These are phyloP conservation scores for Coprinellus aureogranulatus DNA, from an alignment of 768 basidiomycete species.

Conservation along the genomic window DNA sequence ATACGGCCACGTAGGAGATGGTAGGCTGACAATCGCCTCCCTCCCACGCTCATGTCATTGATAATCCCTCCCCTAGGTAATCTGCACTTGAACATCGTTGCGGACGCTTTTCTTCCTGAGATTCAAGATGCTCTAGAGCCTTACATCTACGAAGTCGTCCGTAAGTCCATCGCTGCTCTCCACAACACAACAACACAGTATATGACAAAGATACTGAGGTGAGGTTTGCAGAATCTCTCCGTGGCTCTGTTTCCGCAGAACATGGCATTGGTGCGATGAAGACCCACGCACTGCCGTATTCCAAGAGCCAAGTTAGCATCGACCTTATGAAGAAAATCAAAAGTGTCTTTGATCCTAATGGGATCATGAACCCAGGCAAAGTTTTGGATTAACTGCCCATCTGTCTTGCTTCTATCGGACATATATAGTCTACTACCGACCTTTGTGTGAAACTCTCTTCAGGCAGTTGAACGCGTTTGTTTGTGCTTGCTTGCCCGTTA, in stretches of 20 bases:
- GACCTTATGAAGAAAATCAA: constrained; percentile 91
- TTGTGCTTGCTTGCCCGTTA: not conserved
- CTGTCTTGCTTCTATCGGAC: not conserved
- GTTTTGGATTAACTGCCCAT: constrained; percentile 52
- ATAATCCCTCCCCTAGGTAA: constrained; percentile 58
- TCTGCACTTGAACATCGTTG: constrained; percentile 88
- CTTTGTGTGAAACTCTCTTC: too few relatives aligned
- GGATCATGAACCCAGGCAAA: constrained; percentile 93
- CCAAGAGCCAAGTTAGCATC: constrained; percentile 76
- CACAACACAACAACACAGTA: too few relatives aligned
- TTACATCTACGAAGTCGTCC: constrained; percentile 88
- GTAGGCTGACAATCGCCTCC: constrained; percentile 37
- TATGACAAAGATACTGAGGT: too few relatives aligned
- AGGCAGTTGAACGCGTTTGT: too few relatives aligned
- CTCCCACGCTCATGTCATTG: not conserved
- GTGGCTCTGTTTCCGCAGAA: constrained; percentile 94
- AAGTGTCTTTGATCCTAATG: constrained; percentile 80
- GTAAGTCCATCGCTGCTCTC: constrained; percentile 42
- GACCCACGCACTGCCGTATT: constrained; percentile 83
- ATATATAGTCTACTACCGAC: not conserved
- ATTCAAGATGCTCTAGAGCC: constrained; percentile 89
- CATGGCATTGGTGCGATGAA: constrained; percentile 98
- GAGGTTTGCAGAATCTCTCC: constrained; percentile 59
- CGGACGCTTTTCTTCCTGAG: constrained; percentile 76
- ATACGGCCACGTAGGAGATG: constrained; percentile 97